A percentile compares a stretch with the other conserved stretches of the same genome.
These are phyloP conservation scores for Saccharomyces cerevisiae DNA, from an alignment of 805 yeast genomes.

Conservation along the genomic window DNA sequence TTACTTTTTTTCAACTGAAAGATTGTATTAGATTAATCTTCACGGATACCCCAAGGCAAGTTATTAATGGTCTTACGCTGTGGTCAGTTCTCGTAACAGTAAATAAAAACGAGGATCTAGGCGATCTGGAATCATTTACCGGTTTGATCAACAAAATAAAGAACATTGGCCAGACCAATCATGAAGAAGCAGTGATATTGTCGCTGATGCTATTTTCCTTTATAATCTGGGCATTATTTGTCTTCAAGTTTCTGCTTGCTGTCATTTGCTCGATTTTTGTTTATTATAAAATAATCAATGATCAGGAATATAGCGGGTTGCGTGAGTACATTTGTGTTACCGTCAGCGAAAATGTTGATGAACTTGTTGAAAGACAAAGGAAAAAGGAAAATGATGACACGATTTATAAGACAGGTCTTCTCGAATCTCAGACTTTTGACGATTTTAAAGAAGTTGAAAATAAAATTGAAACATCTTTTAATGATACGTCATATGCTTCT, in stretches of 20 bases:
- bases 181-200: conserved; percentile 60
- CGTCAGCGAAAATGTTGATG: conserved; percentile 50
- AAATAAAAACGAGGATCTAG: conserved; percentile 23
- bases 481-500: neutral
- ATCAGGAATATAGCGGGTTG: conserved; percentile 35
- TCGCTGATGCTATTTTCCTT: conserved; percentile 72
- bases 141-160: conserved; percentile 40
- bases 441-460: neutral
- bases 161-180: conserved; percentile 50
- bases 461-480: neutral
- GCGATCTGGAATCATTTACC: conserved; percentile 21
- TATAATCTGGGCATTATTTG: conserved; percentile 62
- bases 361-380: conserved; percentile 24
- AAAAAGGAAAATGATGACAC: conserved; percentile 1
- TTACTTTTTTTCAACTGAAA: conserved; percentile 56
- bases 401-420: conserved; percentile 2
- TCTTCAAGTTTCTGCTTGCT: conserved; percentile 48
- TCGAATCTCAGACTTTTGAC: neutral
- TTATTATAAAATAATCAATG: conserved; percentile 36
- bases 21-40: conserved; percentile 53
- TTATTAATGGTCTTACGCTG: conserved; percentile 68
- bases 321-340: conserved; percentile 55
- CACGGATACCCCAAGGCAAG: conserved; percentile 85
- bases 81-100: conserved; percentile 39
- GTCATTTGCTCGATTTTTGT: conserved; percentile 45